These are phyloP conservation scores for Sodiomyces alkalinus DNA, from an alignment of 2,329 filamentous ascomycete species.

Conservation along the genomic window DNA sequence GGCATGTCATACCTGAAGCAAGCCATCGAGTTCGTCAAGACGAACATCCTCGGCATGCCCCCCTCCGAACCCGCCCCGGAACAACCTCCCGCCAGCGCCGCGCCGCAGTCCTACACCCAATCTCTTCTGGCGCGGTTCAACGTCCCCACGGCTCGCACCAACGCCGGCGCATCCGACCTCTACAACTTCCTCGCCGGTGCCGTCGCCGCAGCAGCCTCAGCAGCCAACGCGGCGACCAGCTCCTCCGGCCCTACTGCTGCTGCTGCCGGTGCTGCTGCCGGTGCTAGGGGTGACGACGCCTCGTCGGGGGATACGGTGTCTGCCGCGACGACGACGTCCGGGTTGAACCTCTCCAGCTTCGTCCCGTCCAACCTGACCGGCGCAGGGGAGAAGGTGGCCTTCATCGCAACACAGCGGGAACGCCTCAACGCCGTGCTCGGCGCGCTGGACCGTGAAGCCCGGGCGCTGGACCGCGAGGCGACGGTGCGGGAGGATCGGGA, in stretches of 20 bases:
- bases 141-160: conserved; percentile 54
- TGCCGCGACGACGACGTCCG: too few species aligned
- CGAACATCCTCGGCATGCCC: conserved; percentile 65
- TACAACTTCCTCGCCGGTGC: conserved; percentile 65
- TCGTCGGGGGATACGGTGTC: too few species aligned
- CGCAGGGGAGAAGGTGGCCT: conserved; percentile 53
- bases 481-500: conserved; percentile 3
- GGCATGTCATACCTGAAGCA: conserved; percentile 64
- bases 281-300: too few species aligned
- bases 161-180: conserved; percentile 46
- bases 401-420: conserved; percentile 67
- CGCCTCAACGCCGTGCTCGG: conserved; percentile 58
- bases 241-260: conserved; percentile 23
- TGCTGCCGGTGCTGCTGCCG: too few species aligned
- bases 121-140: conserved; percentile 73
- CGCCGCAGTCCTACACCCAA: conserved; percentile 55
- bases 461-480: conserved; percentile 33
- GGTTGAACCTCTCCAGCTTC: too few species aligned
- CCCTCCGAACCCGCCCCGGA: conserved; percentile 29
- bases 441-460: conserved; percentile 67
- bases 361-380: conserved; percentile 55
- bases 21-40: conserved; percentile 55
- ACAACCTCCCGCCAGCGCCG: conserved; percentile 23
- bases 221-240: conserved; percentile 20
- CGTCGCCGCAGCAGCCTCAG: conserved; percentile 44